Evolutionary conservation across 495 filamentous ascomycete species (phyloP), one percentile per base, ranked within the genome.

Genomic region (Niebla homalea): DNA sequence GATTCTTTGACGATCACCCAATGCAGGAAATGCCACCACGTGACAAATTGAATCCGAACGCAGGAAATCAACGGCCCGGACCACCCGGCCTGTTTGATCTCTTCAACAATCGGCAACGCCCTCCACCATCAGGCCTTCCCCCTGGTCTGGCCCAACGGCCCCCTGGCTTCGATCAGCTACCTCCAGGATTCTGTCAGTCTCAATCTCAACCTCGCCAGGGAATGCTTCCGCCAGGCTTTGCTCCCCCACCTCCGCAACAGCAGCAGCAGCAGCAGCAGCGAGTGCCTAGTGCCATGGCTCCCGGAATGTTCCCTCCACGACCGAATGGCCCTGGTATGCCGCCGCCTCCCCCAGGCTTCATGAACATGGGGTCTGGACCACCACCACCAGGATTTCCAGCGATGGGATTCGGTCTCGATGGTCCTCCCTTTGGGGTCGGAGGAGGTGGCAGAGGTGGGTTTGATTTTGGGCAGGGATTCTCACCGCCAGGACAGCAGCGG

Each of bases 11-110:
- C 51, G 70, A 74, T 21, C 65, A 69, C 1, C 64, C 67, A 20
- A 73, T 72, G 52, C 69, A 70, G 25, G 69, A 73, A 46, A 66
- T 70, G 61, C 70, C 69, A 48, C 60, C 68, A 45, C 67, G 68
- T 3, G 71, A 75, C 37, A 60, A 57, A 38, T 11, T 57, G 36
- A 57, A 60, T 32, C 48, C 58, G 48, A 51, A 46, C 19, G 57
- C 57, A 29, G 68, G 53, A 22, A 41, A 46, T 10, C 55, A 54
- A 42, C 55, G 67, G 39, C 70, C 63, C 12, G 71, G 65, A 11
- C 67, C 68, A 2, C 61, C 67, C 47, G 67, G 65, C 16, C 72
- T 71, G 53, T 71, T 71, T 54, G 72, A 75, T 49, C 68, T 70
- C 21, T 49, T 53, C 44, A 44, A 44, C 25, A 46, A 44, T 10